Conservation (phyloP, 23 red algal genomes). For the Cyanidioschyzon merolae region DNA sequence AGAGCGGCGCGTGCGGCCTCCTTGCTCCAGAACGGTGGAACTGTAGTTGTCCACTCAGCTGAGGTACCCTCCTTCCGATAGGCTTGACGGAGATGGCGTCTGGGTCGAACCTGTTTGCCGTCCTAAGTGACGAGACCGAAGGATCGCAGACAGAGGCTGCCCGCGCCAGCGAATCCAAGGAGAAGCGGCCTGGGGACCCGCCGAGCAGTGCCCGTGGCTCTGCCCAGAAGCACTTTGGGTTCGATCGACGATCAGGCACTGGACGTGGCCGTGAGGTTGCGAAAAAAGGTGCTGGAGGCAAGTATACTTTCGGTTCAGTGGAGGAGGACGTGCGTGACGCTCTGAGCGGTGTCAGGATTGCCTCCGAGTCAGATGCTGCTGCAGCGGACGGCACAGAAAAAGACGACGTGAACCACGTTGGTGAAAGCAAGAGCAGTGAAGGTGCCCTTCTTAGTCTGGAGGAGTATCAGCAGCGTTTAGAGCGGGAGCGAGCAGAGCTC, state of each 20-base stretch:
- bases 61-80: too few species aligned
- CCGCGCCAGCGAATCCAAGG: background rate
- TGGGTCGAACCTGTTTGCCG: background rate
- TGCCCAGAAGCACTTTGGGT: slow-evolving; percentile 9
- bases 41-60: too few species aligned
- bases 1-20: too few species aligned
- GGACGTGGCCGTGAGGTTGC: slow-evolving; percentile 25
- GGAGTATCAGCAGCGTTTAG: background rate
- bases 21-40: too few species aligned
- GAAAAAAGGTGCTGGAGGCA: slow-evolving; percentile 18
- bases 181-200: background rate
- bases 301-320: slow-evolving; percentile 20
- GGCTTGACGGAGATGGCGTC: background rate
- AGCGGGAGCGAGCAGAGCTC: background rate
- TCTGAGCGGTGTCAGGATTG: background rate
- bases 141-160: background rate
- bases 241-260: slow-evolving; percentile 27
- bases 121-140: background rate
- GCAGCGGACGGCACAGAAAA: background rate
- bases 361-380: background rate
- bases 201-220: slow-evolving; percentile 5
- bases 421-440: background rate
- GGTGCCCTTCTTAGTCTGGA: slow-evolving; percentile 26
- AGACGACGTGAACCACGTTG: slow-evolving; percentile 1
- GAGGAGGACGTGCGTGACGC: slow-evolving; percentile 22